Evolutionary conservation across 1,284 basidiomycete species (phyloP), one percentile per base, ranked within the genome.

Genomic region (Papiliotrema nemorosa): DNA sequence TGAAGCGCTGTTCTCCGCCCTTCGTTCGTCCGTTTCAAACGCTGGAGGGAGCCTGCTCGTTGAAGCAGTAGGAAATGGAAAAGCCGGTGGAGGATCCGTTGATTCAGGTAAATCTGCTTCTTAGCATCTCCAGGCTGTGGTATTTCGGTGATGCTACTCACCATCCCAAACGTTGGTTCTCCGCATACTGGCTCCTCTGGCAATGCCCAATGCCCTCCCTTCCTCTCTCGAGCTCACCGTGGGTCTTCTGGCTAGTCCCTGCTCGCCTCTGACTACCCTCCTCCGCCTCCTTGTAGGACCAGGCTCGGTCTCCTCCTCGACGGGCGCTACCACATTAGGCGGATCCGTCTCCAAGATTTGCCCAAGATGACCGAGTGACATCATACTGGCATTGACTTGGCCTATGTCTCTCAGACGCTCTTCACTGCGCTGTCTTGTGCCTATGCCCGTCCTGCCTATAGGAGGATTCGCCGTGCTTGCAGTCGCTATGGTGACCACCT

Each of bases 91-190:
- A 10, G 71, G 61, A 44, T 73, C 69, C 3, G 49, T 55, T 1
- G 58, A 38, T 38, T 72, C 68, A 2, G 68, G 69, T 16, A 72
- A 44, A 45, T 67, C 67, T 66, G 54, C 31, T 21, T 50, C 24
- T 44, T 50, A 16, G n/a, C n/a, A n/a, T n/a, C n/a, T n/a, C n/a
- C n/a, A n/a, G 26, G 31, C 5, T 37, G 10, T n/a, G 26, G 14
- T 14, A n/a, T 21, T 1, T 10, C 18, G 4, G 35, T 9, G 21
- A 21, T 31, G 35, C 34, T 2, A 60, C 68, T 48, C 40, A 70
- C 70, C 67, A 46, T 73, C 71, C 71, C 71, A 73, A 3, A 73
- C 62, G 43, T 71, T 73, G 13, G 59, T 46, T n/a, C 71, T 52
- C 12, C 71, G 58, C 68, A 72, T 69, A 52, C 67, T 69, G 5